A percentile compares a stretch with the other conserved stretches of the same genome.
phyloP scores from a whole-genome alignment of 495 filamentous ascomycete genomes.

The Chaetomidium leptoderma region DNA sequence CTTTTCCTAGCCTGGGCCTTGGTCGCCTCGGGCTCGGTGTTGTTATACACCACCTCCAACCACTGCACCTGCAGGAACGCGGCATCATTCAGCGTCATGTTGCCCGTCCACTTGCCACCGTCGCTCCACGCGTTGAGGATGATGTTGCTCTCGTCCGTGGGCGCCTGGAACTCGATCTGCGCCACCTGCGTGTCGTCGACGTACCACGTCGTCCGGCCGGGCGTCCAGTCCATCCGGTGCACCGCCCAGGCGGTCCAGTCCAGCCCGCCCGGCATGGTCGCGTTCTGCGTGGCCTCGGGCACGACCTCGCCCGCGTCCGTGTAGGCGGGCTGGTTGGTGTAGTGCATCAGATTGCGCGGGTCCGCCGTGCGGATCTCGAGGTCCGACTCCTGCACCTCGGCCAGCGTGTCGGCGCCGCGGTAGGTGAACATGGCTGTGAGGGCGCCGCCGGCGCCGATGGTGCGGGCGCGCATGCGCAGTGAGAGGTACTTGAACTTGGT shows the following conservation, averaged over 20 bases:
- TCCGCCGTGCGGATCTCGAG: constrained; percentile 69
- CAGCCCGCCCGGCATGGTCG: constrained; percentile 41
- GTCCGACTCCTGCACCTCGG: constrained; percentile 63
- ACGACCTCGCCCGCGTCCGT: constrained; percentile 43
- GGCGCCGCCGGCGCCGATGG: constrained; percentile 52
- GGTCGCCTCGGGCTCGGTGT: constrained; percentile 23
- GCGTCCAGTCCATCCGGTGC: constrained; percentile 69
- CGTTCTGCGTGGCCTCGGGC: constrained; percentile 43
- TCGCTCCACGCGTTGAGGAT: constrained; percentile 75
- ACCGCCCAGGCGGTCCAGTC: constrained; percentile 66
- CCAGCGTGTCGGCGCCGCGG: constrained; percentile 29
- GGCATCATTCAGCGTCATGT: constrained; percentile 56
- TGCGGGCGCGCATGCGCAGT: constrained; percentile 57
- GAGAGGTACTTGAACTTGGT: constrained; percentile 56
- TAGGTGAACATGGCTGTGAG: constrained; percentile 72
- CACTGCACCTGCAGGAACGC: constrained; percentile 69
- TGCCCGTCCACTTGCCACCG: constrained; percentile 67
- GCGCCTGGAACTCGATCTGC: constrained; percentile 59
- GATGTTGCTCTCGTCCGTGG: constrained; percentile 54
- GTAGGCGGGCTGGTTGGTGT: constrained; percentile 68
- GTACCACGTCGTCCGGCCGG: constrained; percentile 60
- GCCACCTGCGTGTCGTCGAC: constrained; percentile 55
- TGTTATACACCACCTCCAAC: constrained; percentile 70
- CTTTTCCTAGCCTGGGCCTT: neutral
- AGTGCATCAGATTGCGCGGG: constrained; percentile 53